Evolutionary conservation across 2,329 filamentous ascomycete species (phyloP).

Genomic region (Colletotrichum sp.): DNA sequence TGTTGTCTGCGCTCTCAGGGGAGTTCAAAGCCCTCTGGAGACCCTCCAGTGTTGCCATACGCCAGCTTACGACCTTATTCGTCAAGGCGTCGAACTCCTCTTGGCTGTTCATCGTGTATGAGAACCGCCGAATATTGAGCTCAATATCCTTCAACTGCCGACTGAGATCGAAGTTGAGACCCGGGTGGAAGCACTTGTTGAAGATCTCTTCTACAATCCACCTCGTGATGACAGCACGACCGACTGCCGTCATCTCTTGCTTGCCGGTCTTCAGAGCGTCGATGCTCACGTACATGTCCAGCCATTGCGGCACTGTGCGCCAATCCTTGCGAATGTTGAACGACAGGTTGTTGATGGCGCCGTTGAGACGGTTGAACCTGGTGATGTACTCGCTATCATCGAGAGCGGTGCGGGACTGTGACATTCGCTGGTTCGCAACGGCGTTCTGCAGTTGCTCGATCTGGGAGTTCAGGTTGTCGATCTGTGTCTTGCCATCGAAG

Average conservation of each 20-base stretch:
- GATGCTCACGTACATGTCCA: slow-evolving; percentile 79
- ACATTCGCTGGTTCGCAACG: slow-evolving; percentile 94
- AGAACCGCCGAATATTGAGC: slow-evolving; percentile 81
- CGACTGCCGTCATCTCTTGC: slow-evolving; percentile 97
- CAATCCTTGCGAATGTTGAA: slow-evolving; percentile 98
- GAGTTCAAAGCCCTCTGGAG: slow-evolving; percentile 73
- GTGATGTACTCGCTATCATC: slow-evolving; percentile 94
- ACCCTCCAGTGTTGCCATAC: slow-evolving; percentile 92
- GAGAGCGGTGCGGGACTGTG: slow-evolving; percentile 89
- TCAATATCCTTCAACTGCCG: slow-evolving; percentile 84
- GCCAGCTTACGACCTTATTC: slow-evolving; percentile 89
- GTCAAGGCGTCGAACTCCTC: slow-evolving; percentile 91
- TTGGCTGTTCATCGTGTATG: slow-evolving; percentile 74
- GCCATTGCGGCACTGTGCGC: slow-evolving; percentile 80
- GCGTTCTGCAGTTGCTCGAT: slow-evolving; percentile 96
- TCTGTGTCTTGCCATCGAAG: slow-evolving; percentile 92
- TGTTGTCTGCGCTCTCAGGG: slow-evolving; percentile 68
- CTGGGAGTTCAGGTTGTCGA: slow-evolving; percentile 85
- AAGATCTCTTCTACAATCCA: slow-evolving; percentile 95
- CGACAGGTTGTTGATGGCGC: slow-evolving; percentile 90
- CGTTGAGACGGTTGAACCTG: slow-evolving; percentile 88
- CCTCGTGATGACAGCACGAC: slow-evolving; percentile 83
- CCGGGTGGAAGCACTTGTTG: slow-evolving; percentile 90
- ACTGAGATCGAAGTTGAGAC: slow-evolving; percentile 78
- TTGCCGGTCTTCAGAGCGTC: slow-evolving; percentile 87